Evolutionary conservation across 2,329 filamentous ascomycete species (phyloP).

Genomic region (Diaporthe aspalathi): DNA sequence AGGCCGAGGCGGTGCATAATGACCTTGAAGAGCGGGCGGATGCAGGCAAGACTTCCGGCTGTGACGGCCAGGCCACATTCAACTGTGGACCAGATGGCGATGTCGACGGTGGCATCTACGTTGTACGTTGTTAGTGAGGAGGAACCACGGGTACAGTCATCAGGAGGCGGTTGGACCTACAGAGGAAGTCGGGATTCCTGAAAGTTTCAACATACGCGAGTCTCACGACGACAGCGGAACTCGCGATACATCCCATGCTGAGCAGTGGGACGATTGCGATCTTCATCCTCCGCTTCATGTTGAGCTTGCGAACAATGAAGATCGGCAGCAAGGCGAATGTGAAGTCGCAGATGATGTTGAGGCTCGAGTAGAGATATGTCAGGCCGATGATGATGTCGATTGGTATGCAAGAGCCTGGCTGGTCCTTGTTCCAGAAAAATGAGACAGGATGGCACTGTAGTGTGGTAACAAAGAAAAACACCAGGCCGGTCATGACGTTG

Average conservation of each 20-base stretch:
- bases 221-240: constrained; percentile 56
- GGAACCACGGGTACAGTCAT: not conserved
- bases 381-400: constrained; percentile 61
- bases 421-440: constrained; percentile 54
- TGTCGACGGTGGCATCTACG: constrained; percentile 53
- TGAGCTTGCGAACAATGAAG: constrained; percentile 64
- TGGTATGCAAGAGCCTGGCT: constrained; percentile 52
- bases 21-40: constrained; percentile 56
- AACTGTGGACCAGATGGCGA: constrained; percentile 61
- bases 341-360: constrained; percentile 62
- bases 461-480: constrained; percentile 55
- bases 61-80: constrained; percentile 61
- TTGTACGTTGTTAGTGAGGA: not conserved
- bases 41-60: constrained; percentile 59
- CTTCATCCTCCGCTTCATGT: constrained; percentile 66
- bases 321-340: constrained; percentile 64
- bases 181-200: constrained; percentile 56
- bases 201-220: constrained; percentile 54
- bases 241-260: constrained; percentile 66
- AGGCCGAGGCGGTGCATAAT: constrained; percentile 48
- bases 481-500: constrained; percentile 51
- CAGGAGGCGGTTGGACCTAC: constrained; percentile 44
- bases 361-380: constrained; percentile 63
- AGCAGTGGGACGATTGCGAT: constrained; percentile 63
- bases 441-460: constrained; percentile 55